phyloP scores from a whole-genome alignment of 108 stramenopile species.

The Cyclotella sp. region DNA sequence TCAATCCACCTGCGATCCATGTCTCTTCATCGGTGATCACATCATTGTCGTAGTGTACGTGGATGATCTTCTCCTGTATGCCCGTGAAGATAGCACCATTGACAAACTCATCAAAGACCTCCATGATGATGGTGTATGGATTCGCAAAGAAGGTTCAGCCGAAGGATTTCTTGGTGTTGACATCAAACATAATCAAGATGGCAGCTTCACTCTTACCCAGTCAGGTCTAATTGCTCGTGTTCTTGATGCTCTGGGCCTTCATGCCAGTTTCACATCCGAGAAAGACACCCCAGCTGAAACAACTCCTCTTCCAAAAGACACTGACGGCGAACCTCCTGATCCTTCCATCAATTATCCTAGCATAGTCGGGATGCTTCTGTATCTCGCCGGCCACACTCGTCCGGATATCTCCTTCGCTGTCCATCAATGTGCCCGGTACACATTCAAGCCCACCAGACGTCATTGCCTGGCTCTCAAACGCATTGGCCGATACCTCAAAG shows the following conservation, averaged over 20 bases:
- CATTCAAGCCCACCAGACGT: too few relatives aligned
- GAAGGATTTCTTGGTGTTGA: constrained; percentile 39
- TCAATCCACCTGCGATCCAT: constrained; percentile 45
- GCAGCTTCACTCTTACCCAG: constrained; percentile 6
- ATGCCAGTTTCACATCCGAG: not conserved
- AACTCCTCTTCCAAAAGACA: constrained; percentile 8
- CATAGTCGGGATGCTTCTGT: too few relatives aligned
- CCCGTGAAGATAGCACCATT: not conserved
- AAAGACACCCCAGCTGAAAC: constrained; percentile 10
- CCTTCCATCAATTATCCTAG: not conserved
- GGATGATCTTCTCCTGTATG: constrained; percentile 40
- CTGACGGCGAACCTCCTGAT: constrained; percentile 1
- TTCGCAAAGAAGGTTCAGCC: constrained; percentile 21
- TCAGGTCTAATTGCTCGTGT: constrained; percentile 1
- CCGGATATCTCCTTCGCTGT: constrained; percentile 6
- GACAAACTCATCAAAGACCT: constrained; percentile 9
- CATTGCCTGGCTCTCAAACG: constrained; percentile 2
- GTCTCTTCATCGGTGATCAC: constrained; percentile 39
- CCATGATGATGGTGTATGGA: constrained; percentile 6
- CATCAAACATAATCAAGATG: constrained; percentile 1
- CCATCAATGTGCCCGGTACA: too few relatives aligned
- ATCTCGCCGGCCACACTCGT: constrained; percentile 2
- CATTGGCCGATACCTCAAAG: constrained; percentile 8
- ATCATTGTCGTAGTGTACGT: constrained; percentile 52
- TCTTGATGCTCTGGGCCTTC: not conserved